Evolutionary conservation across 176 grass and related monocot genomes (phyloP).

Genomic region (Pontederia crassipes): DNA sequence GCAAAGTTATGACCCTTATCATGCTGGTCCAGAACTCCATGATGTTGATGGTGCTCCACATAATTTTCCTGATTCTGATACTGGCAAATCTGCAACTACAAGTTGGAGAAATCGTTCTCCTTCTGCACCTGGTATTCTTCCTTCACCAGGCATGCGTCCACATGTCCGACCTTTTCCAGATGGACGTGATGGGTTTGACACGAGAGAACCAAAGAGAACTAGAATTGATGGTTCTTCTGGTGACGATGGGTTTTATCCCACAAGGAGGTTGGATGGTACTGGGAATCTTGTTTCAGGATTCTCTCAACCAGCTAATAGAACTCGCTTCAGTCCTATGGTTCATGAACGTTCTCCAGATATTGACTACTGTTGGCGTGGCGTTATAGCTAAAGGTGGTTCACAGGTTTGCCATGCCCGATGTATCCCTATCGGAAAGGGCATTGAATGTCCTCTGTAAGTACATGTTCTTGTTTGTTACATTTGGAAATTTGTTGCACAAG

Average conservation of each 20-base stretch:
- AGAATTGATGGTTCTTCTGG: slow-evolving; percentile 21
- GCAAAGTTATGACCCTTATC: slow-evolving; percentile 37
- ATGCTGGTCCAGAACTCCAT: slow-evolving; percentile 27
- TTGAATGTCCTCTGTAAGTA: slow-evolving; percentile 67
- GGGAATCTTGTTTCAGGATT: slow-evolving; percentile 11
- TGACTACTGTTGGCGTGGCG: slow-evolving; percentile 56
- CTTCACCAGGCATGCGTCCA: slow-evolving; percentile 11
- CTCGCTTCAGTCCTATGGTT: slow-evolving; percentile 39
- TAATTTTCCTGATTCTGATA: slow-evolving; percentile 3
- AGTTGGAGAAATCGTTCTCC: slow-evolving; percentile 9
- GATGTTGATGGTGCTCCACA: slow-evolving; percentile 26
- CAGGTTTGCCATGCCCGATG: slow-evolving; percentile 85
- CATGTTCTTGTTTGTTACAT: neutral
- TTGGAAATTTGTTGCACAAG: neutral
- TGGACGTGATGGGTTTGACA: slow-evolving; percentile 30
- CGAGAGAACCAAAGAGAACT: slow-evolving; percentile 21
- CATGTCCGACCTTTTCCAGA: slow-evolving; percentile 21
- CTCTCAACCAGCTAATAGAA: slow-evolving; percentile 27
- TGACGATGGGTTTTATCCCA: slow-evolving; percentile 22
- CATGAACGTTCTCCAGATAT: slow-evolving; percentile 35
- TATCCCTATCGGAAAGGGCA: slow-evolving; percentile 59
- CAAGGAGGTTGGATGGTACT: slow-evolving; percentile 25
- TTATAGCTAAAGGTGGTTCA: slow-evolving; percentile 74
- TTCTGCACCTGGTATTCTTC: slow-evolving; percentile 43
- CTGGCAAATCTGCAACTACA: slow-evolving; percentile 6